Base-by-base conservation (phyloP, 2,329 filamentous ascomycete species). In the Colletotrichum chrysophilum region DNA sequence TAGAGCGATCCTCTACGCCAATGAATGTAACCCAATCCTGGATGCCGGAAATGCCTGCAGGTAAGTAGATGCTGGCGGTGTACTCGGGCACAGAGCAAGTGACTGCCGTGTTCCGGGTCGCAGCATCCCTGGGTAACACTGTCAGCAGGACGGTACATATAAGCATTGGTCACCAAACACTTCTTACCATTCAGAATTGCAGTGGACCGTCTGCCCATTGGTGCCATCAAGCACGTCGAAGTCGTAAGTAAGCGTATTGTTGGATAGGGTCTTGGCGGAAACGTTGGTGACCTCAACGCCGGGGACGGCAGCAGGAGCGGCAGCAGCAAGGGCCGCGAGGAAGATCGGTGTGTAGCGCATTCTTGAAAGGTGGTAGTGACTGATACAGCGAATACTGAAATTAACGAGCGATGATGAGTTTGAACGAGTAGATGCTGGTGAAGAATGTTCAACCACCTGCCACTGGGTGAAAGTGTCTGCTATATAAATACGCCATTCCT, bases 351-450 rank as follows among this genome's bases (percentile, higher is more conserved):
- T 5, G 38, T 48, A 66, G 5, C 38, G 64, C 64, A 66, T 66
- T 52, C 10, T 58, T 82, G 43, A 48, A n/a, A 48, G 43, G n/a
- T 48, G 10, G 43, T 48, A 48, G n/a, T 21, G 43, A 12, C 43
- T 48, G 18, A 7, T 21, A 3, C n/a, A n/a, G 10, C 3, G 10
- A 21, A 13, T 13, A 12, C 5, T 13, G 43, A 4, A 4, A 21
- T 48, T 21, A 48, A 48, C 18, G 43, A 48, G 43, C n/a, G 43
- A 48, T 48, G 43, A 48, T 21, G 43, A n/a, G 9, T 3, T 48
- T 48, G n/a, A 48, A 48, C 18, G 43, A 48, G 6, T 21, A 10
- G 5, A 43, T 43, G 38, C 38, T 43, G 18, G 18, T 43, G 38
- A 43, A 43, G 8, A 10, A n/a, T 21, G 43, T 48, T 21, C 6